These are phyloP conservation scores for Diplotaxis tenuifolia DNA, from an alignment of 345 rosid species.

Conservation along the genomic window DNA sequence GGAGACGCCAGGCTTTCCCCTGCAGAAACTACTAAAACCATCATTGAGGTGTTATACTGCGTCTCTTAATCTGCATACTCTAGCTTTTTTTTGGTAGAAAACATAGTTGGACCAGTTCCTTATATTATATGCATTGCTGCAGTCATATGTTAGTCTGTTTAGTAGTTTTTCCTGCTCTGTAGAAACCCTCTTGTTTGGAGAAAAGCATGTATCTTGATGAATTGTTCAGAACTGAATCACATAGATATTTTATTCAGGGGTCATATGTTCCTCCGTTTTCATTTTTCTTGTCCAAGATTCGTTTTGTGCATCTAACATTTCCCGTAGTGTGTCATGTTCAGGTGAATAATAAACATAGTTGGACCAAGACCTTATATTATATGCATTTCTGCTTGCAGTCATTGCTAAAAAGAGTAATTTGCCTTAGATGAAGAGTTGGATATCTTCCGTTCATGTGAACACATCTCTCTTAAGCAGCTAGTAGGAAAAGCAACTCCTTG, in stretches of 20 bases:
- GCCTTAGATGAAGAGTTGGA: no score
- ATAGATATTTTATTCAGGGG: neutral
- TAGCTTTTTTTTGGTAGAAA: neutral
- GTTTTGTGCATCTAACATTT: slow-evolving; percentile 46
- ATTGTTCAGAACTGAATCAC: neutral
- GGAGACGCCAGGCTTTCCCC: slow-evolving; percentile 59
- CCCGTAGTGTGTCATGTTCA: slow-evolving; percentile 60
- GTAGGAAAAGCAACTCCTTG: no score
- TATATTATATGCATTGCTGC: slow-evolving; percentile 7
- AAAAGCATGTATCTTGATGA: neutral
- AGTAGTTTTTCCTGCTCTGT: neutral
- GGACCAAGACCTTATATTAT: no score
- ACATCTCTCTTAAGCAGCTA: no score
- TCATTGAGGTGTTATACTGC: slow-evolving; percentile 75
- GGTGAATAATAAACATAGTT: slow-evolving; percentile 83
- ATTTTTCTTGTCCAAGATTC: neutral
- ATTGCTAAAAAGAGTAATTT: no score
- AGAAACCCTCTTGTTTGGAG: neutral
- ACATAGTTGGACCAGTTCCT: neutral
- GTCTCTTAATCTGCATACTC: slow-evolving; percentile 22
- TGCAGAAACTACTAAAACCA: slow-evolving; percentile 76
- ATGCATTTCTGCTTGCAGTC: no score
- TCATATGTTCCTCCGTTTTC: neutral
- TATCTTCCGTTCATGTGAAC: no score
- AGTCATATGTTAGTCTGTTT: neutral